Percentiles rank a stretch among this genome's conserved stretches.
These are phyloP conservation scores for Hypoxylon sp. DNA, from an alignment of 2,329 filamentous ascomycete species.

Conservation along the genomic window DNA sequence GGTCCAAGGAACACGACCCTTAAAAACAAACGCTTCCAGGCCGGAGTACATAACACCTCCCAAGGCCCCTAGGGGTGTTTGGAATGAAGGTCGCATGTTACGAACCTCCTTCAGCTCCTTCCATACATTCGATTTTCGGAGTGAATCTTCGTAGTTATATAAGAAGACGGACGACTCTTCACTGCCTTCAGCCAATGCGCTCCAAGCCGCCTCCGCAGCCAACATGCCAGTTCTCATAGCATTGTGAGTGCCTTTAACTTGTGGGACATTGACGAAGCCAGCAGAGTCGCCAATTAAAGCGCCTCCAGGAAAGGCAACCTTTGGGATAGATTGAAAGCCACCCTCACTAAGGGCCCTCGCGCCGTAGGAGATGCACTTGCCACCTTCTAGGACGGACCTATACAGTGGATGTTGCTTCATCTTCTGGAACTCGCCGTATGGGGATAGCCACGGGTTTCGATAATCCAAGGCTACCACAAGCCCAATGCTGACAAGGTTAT, in stretches of 20 bases:
- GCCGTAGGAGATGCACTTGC: conserved; percentile 97
- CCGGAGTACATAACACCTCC: conserved; percentile 95
- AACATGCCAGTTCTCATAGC: conserved; percentile 98
- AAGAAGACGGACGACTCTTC: conserved; percentile 83
- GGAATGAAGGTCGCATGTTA: conserved; percentile 97
- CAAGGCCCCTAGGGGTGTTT: conserved; percentile 86
- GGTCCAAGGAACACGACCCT: conserved; percentile 91
- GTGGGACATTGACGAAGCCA: conserved; percentile 96
- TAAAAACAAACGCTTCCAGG: conserved; percentile 88
- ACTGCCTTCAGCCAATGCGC: conserved; percentile 73
- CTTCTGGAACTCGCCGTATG: conserved; percentile 97
- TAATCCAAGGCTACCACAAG: conserved; percentile 96
- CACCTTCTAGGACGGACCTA: conserved; percentile 87
- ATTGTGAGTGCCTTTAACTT: conserved; percentile 98
- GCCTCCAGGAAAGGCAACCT: conserved; percentile 95
- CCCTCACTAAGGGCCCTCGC: conserved; percentile 93
- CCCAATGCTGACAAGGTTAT: conserved; percentile 94
- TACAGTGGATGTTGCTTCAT: conserved; percentile 98
- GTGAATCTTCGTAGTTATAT: conserved; percentile 91
- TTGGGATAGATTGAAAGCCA: conserved; percentile 97
- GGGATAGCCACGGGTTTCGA: conserved; percentile 94
- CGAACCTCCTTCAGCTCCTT: conserved; percentile 94
- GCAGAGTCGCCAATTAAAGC: conserved; percentile 96
- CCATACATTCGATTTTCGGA: conserved; percentile 91
- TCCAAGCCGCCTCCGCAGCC: conserved; percentile 90